Evolutionary conservation across 305 asterid species (phyloP).

Genomic region (Fraxinus xanthoxyloides): DNA sequence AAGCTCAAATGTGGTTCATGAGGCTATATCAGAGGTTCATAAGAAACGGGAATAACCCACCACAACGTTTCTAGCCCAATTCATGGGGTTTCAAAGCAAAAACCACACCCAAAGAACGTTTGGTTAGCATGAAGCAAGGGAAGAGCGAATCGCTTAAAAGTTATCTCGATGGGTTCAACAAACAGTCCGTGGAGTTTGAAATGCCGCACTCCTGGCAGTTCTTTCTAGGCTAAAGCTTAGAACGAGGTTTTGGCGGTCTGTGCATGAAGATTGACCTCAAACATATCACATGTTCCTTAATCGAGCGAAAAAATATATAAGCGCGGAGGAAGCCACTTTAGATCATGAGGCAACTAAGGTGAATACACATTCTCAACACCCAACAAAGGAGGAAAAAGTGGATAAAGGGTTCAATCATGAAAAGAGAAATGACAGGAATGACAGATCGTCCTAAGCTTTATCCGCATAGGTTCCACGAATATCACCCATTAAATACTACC

Average conservation of each 20-base stretch:
- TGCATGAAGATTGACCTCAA: neutral
- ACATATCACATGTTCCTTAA: neutral
- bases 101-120: neutral
- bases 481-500: neutral
- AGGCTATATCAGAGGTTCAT: too few species aligned
- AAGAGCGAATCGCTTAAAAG: neutral
- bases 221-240: neutral
- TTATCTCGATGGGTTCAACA: neutral
- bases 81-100: too few species aligned
- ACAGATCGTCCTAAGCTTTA: neutral
- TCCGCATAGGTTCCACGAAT: neutral
- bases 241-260: neutral
- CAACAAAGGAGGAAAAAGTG: neutral
- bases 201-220: neutral
- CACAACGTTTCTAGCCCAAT: too few species aligned
- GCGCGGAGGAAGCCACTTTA: neutral
- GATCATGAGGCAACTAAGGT: neutral
- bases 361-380: neutral
- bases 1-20: too few species aligned
- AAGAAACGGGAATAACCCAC: too few species aligned
- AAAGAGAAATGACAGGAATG: neutral
- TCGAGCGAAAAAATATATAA: neutral
- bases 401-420: neutral
- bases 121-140: neutral
- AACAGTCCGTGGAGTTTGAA: neutral